Evolutionary conservation across 441 rosid species (phyloP), one percentile per base, ranked within the genome.

Genomic region (Erodium trifolium): DNA sequence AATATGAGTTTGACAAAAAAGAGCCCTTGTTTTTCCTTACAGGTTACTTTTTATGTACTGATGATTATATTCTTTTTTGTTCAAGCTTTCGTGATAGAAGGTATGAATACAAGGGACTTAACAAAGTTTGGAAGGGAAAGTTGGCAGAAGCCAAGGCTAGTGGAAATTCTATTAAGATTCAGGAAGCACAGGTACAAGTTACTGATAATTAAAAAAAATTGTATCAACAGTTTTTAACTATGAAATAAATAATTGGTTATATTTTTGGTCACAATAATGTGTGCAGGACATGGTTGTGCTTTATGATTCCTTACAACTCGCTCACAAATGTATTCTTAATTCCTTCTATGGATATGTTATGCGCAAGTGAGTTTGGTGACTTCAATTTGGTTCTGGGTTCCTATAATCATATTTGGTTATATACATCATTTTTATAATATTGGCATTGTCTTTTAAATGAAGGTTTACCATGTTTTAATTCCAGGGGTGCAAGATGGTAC

Each of bases 401-500:
- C 63, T 65, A 63, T 68, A 10, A 41, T 67, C 14, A 53, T 66
- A 34, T 57, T 47, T 57, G 65, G 47, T 70, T 69, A 23, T 17
- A 66, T 73, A 41, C 57, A 37, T 65, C 35, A 45, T 45, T 68
- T 70, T 68, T 62, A 7, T 49, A 13, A 27, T 70, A 67, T 72
- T 74, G 67, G 68, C 59, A 47, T 51, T 18, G 51, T 69, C 55
- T 69, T 75, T 75, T 65, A 76, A 72, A 68, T 76, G 70, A 72
- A 71, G 72, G 63, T 68, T 68, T 68, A 70, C 63, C 66, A 65
- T 72, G 73, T 71, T 75, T 77, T 47, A 76, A 67, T 70, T 75
- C 68, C 77, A 94, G 99, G 85, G 99, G 99, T 76, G 99, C 99
- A 78, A 90, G 99, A 82, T 92, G 99, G 99, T 95, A 92, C 81